Evolutionary conservation across 2,329 filamentous ascomycete species (phyloP).

Genomic region (Microcyclospora pomicola): DNA sequence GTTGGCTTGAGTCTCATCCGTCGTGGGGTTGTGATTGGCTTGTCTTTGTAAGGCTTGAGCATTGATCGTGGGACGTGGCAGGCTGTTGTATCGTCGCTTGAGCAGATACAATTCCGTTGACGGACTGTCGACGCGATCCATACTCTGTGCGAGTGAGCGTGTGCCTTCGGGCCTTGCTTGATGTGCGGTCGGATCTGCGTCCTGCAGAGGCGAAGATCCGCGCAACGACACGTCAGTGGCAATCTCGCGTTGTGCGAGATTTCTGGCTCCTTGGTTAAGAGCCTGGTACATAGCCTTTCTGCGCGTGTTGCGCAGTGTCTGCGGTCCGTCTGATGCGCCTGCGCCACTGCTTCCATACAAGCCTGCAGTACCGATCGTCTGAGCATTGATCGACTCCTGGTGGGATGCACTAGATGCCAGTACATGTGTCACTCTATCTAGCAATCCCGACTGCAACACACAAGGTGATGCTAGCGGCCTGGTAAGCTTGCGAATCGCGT

Average conservation of each 20-base stretch:
- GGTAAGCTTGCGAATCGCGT: constrained; percentile 8
- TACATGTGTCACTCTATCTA: constrained; percentile 1
- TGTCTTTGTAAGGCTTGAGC: constrained; percentile 1
- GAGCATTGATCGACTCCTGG: not conserved
- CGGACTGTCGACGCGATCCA: constrained; percentile 4
- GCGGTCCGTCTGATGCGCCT: not conserved
- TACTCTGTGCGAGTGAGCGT: constrained; percentile 10
- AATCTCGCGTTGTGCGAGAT: not conserved
- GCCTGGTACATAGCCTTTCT: not conserved
- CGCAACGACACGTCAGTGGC: not conserved
- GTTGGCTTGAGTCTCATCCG: constrained; percentile 9
- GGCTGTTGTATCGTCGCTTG: constrained; percentile 3
- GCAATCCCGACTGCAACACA: not conserved
- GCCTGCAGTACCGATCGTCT: not conserved
- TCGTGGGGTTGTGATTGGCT: constrained; percentile 1
- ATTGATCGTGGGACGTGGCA: not conserved
- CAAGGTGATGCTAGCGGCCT: constrained; percentile 2
- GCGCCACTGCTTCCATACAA: not conserved
- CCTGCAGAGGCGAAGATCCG: not conserved
- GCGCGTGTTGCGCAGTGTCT: no score
- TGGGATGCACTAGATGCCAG: not conserved
- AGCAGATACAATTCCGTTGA: constrained; percentile 10
- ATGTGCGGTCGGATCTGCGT: not conserved
- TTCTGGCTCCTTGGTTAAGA: not conserved
- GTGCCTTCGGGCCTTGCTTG: constrained; percentile 4